Evolutionary conservation across 1,284 basidiomycete species (phyloP).

Genomic region (Puccinia brachypodii): DNA sequence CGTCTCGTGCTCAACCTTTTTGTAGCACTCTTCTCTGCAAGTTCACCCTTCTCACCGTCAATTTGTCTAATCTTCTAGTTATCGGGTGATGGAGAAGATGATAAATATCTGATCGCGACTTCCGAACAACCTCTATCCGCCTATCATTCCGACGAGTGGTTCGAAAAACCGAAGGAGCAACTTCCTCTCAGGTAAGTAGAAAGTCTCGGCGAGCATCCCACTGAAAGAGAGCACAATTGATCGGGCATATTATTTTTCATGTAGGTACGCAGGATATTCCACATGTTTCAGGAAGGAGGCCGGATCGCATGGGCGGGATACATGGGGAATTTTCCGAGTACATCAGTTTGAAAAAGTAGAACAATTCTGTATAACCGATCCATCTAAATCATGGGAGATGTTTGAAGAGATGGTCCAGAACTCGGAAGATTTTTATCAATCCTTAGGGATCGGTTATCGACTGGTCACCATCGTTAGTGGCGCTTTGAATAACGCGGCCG

Average conservation of each 20-base stretch:
- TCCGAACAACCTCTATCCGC: conserved; percentile 98
- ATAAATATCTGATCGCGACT: conserved; percentile 98
- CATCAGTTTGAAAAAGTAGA: conserved; percentile 99
- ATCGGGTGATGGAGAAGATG: conserved; percentile 74
- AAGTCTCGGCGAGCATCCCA: too few species aligned
- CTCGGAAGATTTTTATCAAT: conserved; percentile 94
- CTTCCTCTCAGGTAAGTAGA: conserved; percentile 69
- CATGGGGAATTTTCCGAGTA: conserved; percentile 99
- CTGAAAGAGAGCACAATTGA: not conserved
- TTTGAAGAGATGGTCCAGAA: conserved; percentile 86
- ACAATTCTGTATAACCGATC: conserved; percentile 92
- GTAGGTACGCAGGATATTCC: conserved; percentile 64
- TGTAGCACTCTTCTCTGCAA: not conserved
- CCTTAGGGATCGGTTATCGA: conserved; percentile 83
- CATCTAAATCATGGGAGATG: conserved; percentile 86
- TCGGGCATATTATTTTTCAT: not conserved
- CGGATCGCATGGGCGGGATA: conserved; percentile 92
- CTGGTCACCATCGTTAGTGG: conserved; percentile 95
- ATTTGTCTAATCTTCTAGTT: conserved; percentile 62
- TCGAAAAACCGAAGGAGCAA: conserved; percentile 85
- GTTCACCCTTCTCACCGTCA: not conserved
- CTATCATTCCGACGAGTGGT: conserved; percentile 93
- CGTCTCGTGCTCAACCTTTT: not conserved
- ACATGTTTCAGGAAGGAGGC: conserved; percentile 99
- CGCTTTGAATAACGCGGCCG: conserved; percentile 91